phyloP scores from a whole-genome alignment of 345 rosid genomes.

The Eucalyptus melliodora region DNA sequence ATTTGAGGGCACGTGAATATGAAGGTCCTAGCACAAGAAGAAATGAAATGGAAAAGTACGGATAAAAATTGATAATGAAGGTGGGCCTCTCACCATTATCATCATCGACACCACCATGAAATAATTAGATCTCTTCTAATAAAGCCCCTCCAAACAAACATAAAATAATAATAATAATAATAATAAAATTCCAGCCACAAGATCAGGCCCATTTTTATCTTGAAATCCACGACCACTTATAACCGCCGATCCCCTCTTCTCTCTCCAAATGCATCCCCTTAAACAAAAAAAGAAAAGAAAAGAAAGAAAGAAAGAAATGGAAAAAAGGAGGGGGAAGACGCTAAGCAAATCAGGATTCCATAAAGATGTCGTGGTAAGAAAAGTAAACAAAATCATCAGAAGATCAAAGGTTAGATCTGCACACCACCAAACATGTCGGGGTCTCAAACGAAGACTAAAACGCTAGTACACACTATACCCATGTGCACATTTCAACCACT shows the following conservation, averaged over 20 bases:
- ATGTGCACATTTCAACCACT: not conserved
- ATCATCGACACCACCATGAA: not conserved
- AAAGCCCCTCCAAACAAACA: not conserved
- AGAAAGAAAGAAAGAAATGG: too few species aligned
- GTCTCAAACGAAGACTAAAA: not conserved
- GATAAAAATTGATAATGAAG: not conserved
- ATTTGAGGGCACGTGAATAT: not conserved
- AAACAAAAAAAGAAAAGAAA: too few species aligned
- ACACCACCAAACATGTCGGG: not conserved
- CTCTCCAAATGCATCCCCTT: not conserved
- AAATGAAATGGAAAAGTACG: not conserved
- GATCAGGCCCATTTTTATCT: not conserved
- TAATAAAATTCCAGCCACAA: not conserved
- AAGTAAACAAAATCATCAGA: not conserved
- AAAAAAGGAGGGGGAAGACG: not conserved
- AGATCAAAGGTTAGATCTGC: not conserved
- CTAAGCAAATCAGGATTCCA: not conserved
- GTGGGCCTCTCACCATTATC: not conserved
- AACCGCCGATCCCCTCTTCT: not conserved
- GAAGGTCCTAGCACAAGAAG: not conserved
- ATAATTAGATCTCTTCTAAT: not conserved
- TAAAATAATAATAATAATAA: too few species aligned
- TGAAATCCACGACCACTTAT: not conserved
- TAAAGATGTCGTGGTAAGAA: not conserved
- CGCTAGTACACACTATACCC: not conserved